Conservation (phyloP, 1,284 basidiomycete genomes). For the Coriolopsis trogii region DNA sequence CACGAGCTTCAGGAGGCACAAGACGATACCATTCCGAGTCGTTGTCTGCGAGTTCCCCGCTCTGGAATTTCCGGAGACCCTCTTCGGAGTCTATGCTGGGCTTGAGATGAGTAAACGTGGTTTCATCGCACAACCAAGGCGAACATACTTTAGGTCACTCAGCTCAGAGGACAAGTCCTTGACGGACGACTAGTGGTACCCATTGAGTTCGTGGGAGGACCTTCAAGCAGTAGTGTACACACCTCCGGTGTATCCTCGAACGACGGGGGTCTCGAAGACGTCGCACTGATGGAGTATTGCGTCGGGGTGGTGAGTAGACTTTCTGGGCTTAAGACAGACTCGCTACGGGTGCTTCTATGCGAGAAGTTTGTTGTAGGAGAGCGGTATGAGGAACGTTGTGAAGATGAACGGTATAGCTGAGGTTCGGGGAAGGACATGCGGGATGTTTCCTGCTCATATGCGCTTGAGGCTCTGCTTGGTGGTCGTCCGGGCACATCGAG, state of each 20-base stretch:
- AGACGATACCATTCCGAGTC: conserved; percentile 81
- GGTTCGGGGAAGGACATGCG: conserved; percentile 53
- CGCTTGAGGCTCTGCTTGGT: conserved; percentile 41
- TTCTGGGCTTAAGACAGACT: conserved; percentile 30
- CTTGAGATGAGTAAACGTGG: conserved; percentile 11
- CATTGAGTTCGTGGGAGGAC: conserved; percentile 5
- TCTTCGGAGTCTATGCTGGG: conserved; percentile 63
- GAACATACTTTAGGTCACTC: conserved; percentile 56
- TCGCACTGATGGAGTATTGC: conserved; percentile 12
- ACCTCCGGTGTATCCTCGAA: conserved; percentile 37
- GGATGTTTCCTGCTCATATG: conserved; percentile 35
- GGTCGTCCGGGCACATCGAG: conserved; percentile 38
- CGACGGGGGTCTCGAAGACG: conserved; percentile 34
- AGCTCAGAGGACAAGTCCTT: conserved; percentile 48
- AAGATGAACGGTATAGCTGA: conserved; percentile 51
- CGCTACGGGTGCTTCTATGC: conserved; percentile 48
- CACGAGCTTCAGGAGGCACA: conserved; percentile 67
- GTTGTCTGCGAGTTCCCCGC: conserved; percentile 55
- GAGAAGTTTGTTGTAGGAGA: conserved; percentile 26
- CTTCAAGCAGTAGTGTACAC: conserved; percentile 6
- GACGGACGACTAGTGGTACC: conserved; percentile 26
- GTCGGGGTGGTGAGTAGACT: conserved; percentile 18
- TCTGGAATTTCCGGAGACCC: conserved; percentile 64
- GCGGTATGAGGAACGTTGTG: conserved; percentile 40
- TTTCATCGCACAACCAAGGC: conserved; percentile 17